Percentiles rank a stretch among this genome's conserved stretches.
These are phyloP conservation scores for Phytopythium helicoides DNA, from an alignment of 352 stramenopile genomes.

Conservation along the genomic window DNA sequence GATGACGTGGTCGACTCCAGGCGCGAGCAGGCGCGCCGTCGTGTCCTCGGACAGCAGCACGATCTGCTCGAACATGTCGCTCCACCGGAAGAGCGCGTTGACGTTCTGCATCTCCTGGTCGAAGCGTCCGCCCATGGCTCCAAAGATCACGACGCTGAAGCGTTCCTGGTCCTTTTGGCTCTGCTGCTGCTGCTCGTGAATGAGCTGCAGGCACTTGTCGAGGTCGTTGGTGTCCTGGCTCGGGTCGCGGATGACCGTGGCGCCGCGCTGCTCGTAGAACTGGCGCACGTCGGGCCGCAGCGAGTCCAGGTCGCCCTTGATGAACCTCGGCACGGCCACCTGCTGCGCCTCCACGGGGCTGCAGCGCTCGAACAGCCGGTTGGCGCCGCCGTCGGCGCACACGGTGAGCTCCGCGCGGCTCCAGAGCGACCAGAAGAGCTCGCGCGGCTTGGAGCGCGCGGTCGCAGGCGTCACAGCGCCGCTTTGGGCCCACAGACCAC, in stretches of 20 bases:
- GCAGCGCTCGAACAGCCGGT: conserved; percentile 89
- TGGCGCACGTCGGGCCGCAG: conserved; percentile 78
- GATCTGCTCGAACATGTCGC: conserved; percentile 73
- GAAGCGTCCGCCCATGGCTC: conserved; percentile 95
- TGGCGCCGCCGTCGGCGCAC: conserved; percentile 95
- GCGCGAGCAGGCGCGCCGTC: conserved; percentile 77
- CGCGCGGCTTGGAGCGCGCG: conserved; percentile 19
- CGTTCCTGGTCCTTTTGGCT: conserved; percentile 13
- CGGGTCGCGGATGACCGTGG: conserved; percentile 67
- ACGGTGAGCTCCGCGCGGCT: conserved; percentile 63
- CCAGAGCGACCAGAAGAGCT: conserved; percentile 77
- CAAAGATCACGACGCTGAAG: conserved; percentile 89
- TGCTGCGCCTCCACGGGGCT: conserved; percentile 31
- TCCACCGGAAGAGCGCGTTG: conserved; percentile 91
- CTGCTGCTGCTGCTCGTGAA: conserved; percentile 37
- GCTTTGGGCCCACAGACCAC: conserved; percentile 2
- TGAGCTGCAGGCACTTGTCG: conserved; percentile 87
- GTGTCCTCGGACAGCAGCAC: conserved; percentile 91
- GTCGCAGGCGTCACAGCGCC: conserved; percentile 1
- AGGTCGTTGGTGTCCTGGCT: conserved; percentile 95
- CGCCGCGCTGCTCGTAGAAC: conserved; percentile 80
- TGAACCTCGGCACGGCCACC: conserved; percentile 79
- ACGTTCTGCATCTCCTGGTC: conserved; percentile 97
- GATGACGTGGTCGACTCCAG: conserved; percentile 59
- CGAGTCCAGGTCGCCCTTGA: conserved; percentile 96